Base-by-base conservation (phyloP, 2,329 filamentous ascomycete species). In the Endoconidiophora polonica region DNA sequence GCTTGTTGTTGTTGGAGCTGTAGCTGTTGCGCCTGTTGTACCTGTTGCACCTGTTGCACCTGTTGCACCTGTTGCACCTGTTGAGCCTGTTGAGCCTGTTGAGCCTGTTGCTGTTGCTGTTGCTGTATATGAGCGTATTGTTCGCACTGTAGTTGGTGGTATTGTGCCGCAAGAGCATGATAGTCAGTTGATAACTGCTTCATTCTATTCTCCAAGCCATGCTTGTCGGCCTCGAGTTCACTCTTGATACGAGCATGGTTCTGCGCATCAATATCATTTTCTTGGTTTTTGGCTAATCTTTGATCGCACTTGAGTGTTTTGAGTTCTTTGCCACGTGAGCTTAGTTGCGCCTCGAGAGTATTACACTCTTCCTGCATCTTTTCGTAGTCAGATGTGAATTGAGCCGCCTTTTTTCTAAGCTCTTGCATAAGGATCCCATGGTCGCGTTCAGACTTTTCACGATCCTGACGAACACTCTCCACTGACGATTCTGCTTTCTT, bases 291-390 rank as follows among this genome's bases (percentile, higher is more conserved):
- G 2, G 76, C 73, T 10, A 77, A 69, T 50, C 72, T 74, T 61
- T 81, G 81, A 55, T 81, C 75, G 52, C 80, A 77, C 60, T 91
- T 85, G 23, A 87, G 70, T 47, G 79, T 73, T 60, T 86, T 85
- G 56, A 90, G 76, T 55, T 81, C 76, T 49, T 55, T 83, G 53
- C 66, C 66, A 55, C 68, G 68, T 50, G 83, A 74, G 56, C 78
- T 81, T 24, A 91, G 72, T 54, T 85, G 80, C 6, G 83, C 74
- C 61, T 91, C 85, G 46, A 90, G 67, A 33, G 70, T 69, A 4
- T 72, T 66, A 52, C 75, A 74, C 51, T 79, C 78, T 38, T 81
- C 74, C 57, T 86, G 81, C 20, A 84, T 66, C 26, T 73, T 67
- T 36, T 67, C 64, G 44, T 81, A 79, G 49, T 77, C 67, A 37